phyloP scores from a whole-genome alignment of 1,284 basidiomycete genomes.

The Sanguinoderma infundibulare region DNA sequence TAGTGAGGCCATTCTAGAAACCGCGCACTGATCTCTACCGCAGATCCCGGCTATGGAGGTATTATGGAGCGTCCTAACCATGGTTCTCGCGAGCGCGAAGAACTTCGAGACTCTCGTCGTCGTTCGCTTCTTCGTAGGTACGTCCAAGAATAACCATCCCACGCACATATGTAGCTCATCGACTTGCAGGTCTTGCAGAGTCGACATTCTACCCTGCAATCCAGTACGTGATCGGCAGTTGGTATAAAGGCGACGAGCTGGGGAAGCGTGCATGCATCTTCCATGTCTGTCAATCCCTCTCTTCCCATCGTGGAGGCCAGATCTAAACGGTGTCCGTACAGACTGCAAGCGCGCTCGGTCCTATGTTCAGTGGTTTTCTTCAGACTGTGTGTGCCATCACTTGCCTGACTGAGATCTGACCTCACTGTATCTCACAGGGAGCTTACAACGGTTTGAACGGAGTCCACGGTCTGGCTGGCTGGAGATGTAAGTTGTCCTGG shows the following conservation, averaged over 20 bases:
- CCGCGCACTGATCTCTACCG: no score
- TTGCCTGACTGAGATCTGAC: background rate
- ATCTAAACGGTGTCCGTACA: background rate
- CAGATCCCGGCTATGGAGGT: conserved; percentile 46
- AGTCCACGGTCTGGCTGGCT: conserved; percentile 46
- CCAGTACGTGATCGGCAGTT: conserved; percentile 48
- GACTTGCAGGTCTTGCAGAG: conserved; percentile 40
- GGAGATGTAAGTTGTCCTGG: conserved; percentile 41
- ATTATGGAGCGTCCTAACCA: conserved; percentile 44
- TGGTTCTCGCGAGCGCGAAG: conserved; percentile 41
- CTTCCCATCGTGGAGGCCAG: no score
- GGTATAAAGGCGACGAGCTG: conserved; percentile 47
- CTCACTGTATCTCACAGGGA: conserved; percentile 34
- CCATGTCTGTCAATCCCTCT: conserved; percentile 34
- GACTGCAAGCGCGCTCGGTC: conserved; percentile 45
- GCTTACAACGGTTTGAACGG: conserved; percentile 49
- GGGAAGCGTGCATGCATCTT: conserved; percentile 47
- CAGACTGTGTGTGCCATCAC: conserved; percentile 35
- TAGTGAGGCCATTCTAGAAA: rapidly evolving
- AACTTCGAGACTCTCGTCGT: conserved; percentile 38
- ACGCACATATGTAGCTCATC: background rate
- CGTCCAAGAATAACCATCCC: conserved; percentile 7
- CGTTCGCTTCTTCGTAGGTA: conserved; percentile 44
- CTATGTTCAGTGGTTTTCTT: conserved; percentile 46
- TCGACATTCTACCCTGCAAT: conserved; percentile 48